These are phyloP conservation scores for Bipolaris bicolor DNA, from an alignment of 2,329 filamentous ascomycete genomes.

Conservation along the genomic window DNA sequence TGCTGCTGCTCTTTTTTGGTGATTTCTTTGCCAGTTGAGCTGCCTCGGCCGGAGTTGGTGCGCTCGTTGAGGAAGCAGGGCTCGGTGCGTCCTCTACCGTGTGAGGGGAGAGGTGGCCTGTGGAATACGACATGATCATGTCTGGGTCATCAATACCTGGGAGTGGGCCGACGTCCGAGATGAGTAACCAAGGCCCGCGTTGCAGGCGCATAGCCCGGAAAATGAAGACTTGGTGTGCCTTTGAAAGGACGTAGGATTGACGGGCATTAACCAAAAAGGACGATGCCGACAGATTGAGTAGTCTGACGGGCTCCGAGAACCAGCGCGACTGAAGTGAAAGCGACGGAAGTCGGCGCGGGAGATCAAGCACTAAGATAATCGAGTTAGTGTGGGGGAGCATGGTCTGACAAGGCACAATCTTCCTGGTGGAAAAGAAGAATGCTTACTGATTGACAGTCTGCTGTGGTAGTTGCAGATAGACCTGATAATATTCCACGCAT, in stretches of 20 bases:
- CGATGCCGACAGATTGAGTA: conserved; percentile 60
- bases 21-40: conserved; percentile 49
- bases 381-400: background rate
- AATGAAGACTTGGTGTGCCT: conserved; percentile 63
- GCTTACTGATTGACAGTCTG: conserved; percentile 83
- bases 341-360: conserved; percentile 65
- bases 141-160: conserved; percentile 55
- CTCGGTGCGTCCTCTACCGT: conserved; percentile 50
- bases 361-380: conserved; percentile 53
- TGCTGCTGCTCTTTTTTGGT: conserved; percentile 55
- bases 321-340: conserved; percentile 63
- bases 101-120: conserved; percentile 50
- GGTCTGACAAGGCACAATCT: background rate
- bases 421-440: background rate
- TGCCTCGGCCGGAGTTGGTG: conserved; percentile 74
- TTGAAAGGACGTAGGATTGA: conserved; percentile 64
- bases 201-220: conserved; percentile 63
- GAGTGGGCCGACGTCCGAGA: conserved; percentile 64
- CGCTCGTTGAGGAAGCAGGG: conserved; percentile 30
- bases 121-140: conserved; percentile 45
- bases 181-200: conserved; percentile 64
- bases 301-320: conserved; percentile 67
- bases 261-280: conserved; percentile 65
- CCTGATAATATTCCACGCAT: conserved; percentile 89
- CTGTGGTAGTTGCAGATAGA: conserved; percentile 83